These are phyloP conservation scores for Austropuccinia psidii DNA, from an alignment of 1,284 basidiomycete genomes.

Conservation along the genomic window DNA sequence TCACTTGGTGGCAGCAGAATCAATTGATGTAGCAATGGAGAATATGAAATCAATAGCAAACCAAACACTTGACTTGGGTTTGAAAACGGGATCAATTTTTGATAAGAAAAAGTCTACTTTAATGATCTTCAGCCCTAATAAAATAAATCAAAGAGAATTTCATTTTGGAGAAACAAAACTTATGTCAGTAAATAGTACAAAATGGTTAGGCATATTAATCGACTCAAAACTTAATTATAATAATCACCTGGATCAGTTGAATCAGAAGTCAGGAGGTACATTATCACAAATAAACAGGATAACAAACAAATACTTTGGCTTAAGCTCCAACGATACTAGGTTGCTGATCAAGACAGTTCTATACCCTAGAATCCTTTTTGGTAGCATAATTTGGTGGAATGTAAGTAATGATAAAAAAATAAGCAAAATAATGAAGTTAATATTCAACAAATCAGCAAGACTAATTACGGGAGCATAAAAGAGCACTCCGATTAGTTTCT, in stretches of 20 bases:
- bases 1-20: background rate
- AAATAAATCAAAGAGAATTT: background rate
- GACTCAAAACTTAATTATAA: background rate
- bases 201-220: background rate
- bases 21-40: background rate
- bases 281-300: background rate
- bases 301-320: background rate
- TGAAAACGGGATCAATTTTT: constrained; percentile 1
- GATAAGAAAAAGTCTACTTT: constrained; percentile 3
- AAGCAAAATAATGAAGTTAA: background rate
- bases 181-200: background rate
- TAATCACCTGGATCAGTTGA: background rate
- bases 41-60: background rate
- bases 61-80: background rate
- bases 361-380: background rate
- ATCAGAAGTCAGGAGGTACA: background rate
- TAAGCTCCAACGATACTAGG: background rate
- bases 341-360: background rate
- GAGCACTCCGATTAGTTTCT: background rate
- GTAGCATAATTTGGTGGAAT: constrained; percentile 10
- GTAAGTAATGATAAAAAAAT: background rate
- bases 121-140: constrained; percentile 1
- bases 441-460: background rate
- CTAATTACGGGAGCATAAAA: background rate
- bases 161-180: background rate